A percentile compares a stretch with the other conserved stretches of the same genome.
phyloP scores from a whole-genome alignment of 2,329 filamentous ascomycete species.

The Tolypocladium tropicale region DNA sequence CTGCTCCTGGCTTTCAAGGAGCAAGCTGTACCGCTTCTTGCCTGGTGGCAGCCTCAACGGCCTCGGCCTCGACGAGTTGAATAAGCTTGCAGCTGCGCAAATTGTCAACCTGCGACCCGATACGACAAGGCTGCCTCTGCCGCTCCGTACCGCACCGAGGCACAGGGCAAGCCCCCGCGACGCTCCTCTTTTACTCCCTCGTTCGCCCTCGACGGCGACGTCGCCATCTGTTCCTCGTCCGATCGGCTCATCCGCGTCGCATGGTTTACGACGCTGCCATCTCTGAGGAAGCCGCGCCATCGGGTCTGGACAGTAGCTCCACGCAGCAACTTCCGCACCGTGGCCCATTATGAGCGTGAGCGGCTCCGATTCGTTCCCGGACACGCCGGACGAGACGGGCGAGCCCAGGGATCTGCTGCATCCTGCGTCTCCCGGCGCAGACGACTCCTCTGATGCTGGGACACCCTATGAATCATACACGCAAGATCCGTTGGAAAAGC shows the following conservation, averaged over 20 bases:
- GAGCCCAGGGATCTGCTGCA: conserved; percentile 22
- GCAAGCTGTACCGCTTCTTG: neutral
- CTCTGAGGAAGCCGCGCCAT: conserved; percentile 4
- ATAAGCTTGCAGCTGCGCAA: neutral
- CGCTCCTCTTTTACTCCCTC: neutral
- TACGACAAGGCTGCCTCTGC: neutral
- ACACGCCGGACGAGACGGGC: conserved; percentile 34
- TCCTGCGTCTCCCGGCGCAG: conserved; percentile 33
- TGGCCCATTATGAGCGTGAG: conserved; percentile 12
- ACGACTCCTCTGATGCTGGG: conserved; percentile 35
- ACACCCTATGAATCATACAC: conserved; percentile 31
- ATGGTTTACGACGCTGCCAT: conserved; percentile 2
- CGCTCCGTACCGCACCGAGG: neutral
- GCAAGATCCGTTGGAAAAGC: conserved; percentile 16
- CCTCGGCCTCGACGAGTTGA: neutral
- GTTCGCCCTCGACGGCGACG: neutral
- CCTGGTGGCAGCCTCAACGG: neutral
- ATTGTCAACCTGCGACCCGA: neutral
- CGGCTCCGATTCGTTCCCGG: conserved; percentile 28
- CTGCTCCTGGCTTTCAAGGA: neutral
- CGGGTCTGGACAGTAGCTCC: conserved; percentile 1
- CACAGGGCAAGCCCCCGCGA: neutral
- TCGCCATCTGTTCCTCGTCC: neutral
- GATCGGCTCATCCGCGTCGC: neutral
- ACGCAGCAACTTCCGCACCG: neutral